Conservation (phyloP, 2,329 filamentous ascomycete species). For the Pseudogymnoascus destructans region DNA sequence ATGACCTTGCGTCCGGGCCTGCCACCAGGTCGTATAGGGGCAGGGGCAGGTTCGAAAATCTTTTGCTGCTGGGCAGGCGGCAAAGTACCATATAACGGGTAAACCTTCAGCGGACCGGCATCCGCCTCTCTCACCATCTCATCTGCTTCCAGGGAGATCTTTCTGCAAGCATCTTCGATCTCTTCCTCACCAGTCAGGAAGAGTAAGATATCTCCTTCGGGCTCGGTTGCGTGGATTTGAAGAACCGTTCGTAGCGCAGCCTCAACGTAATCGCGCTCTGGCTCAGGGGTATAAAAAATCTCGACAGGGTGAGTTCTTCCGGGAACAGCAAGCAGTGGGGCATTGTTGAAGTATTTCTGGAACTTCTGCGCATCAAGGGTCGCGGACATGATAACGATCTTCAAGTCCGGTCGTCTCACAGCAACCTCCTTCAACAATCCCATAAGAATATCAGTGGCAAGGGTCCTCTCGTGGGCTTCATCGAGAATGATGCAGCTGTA, state of each 20-base stretch:
- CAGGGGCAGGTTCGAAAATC: constrained; percentile 85
- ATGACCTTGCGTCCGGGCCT: constrained; percentile 87
- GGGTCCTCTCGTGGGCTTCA: constrained; percentile 93
- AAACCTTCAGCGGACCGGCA: constrained; percentile 77
- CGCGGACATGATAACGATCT: constrained; percentile 98
- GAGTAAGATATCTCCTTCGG: constrained; percentile 81
- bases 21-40: constrained; percentile 58
- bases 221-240: constrained; percentile 89
- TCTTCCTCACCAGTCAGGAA: constrained; percentile 98
- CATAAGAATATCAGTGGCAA: constrained; percentile 96
- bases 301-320: constrained; percentile 94
- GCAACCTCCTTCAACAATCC: constrained; percentile 87
- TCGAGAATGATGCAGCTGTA: constrained; percentile 98
- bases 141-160: constrained; percentile 81
- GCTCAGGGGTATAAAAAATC: constrained; percentile 95
- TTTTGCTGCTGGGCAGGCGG: constrained; percentile 86
- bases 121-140: constrained; percentile 86
- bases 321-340: constrained; percentile 83
- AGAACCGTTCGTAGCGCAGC: constrained; percentile 87
- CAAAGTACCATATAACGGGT: constrained; percentile 86
- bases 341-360: constrained; percentile 91
- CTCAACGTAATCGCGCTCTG: constrained; percentile 93
- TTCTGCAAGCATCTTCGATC: constrained; percentile 90
- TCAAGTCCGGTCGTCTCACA: constrained; percentile 69
- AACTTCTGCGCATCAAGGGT: constrained; percentile 97